phyloP scores from a whole-genome alignment of 2,329 filamentous ascomycete species.

The Fusarium sp. region DNA sequence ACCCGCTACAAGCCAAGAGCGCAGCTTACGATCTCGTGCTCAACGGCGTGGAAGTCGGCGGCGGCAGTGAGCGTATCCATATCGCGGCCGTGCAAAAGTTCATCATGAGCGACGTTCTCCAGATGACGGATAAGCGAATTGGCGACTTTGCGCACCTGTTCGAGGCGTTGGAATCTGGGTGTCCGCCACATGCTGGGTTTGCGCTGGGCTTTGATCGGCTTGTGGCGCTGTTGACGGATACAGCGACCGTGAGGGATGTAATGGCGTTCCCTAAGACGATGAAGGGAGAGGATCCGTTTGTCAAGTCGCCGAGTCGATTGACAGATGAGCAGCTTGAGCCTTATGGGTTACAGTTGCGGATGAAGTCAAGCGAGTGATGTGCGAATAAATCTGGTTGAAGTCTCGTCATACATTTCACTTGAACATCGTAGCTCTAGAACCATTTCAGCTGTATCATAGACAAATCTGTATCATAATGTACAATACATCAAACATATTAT shows the following conservation, averaged over 20 bases:
- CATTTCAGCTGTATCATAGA: conserved; percentile 35
- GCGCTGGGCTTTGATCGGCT: conserved; percentile 93
- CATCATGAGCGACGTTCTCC: conserved; percentile 84
- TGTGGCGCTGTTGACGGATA: conserved; percentile 81
- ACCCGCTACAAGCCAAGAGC: conserved; percentile 79
- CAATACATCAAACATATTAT: background rate
- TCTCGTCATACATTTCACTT: background rate
- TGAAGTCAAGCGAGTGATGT: background rate
- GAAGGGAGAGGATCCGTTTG: conserved; percentile 86
- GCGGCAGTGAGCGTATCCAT: conserved; percentile 93
- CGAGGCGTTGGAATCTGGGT: conserved; percentile 83
- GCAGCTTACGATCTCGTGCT: conserved; percentile 97
- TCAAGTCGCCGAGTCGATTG: conserved; percentile 79
- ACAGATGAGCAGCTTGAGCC: conserved; percentile 66
- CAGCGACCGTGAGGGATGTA: conserved; percentile 85
- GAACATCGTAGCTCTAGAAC: too few relatives aligned
- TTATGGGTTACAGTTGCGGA: conserved; percentile 58
- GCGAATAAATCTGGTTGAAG: conserved; percentile 4
- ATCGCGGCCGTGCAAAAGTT: conserved; percentile 84
- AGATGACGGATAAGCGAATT: conserved; percentile 79
- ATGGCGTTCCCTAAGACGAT: conserved; percentile 97
- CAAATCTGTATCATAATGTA: conserved; percentile 2
- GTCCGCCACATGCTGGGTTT: conserved; percentile 94
- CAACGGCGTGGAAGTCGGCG: conserved; percentile 94
- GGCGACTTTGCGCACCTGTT: conserved; percentile 87